Percentiles rank a stretch among this genome's conserved stretches.
phyloP scores from a whole-genome alignment of 345 rosid species.

The Ricinus communis region DNA sequence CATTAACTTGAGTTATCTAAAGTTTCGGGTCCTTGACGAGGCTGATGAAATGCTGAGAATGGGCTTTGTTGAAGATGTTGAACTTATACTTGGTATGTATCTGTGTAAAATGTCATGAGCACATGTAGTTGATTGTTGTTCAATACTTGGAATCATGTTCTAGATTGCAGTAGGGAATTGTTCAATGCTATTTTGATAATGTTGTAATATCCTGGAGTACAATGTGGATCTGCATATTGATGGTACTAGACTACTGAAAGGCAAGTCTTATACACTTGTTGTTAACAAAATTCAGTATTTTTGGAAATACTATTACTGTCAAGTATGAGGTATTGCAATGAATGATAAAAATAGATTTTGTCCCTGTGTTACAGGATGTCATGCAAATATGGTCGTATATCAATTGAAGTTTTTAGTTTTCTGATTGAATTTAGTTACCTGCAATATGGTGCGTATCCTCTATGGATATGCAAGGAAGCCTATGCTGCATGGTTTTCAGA shows the following conservation, averaged over 20 bases:
- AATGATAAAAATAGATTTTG: too few species aligned
- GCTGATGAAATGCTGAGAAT: constrained; percentile 98
- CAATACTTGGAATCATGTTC: not conserved
- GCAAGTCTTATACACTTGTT: too few species aligned
- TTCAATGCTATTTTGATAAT: not conserved
- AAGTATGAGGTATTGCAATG: too few species aligned
- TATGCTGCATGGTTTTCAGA: not conserved
- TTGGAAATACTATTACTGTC: too few species aligned
- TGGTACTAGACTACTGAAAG: too few species aligned
- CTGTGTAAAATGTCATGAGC: not conserved
- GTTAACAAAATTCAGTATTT: too few species aligned
- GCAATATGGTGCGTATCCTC: not conserved
- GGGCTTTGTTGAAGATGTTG: constrained; percentile 98
- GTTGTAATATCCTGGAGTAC: not conserved
- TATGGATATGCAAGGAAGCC: not conserved
- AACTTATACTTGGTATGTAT: constrained; percentile 76
- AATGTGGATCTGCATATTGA: too few species aligned
- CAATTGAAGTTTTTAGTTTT: too few species aligned
- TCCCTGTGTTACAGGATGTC: too few species aligned
- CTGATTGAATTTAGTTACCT: not conserved
- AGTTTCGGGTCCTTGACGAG: constrained; percentile 95
- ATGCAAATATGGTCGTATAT: too few species aligned
- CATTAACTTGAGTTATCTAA: constrained; percentile 59
- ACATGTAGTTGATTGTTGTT: not conserved
- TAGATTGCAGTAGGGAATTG: too few species aligned